Percentiles rank a stretch among this genome's conserved stretches.
These are phyloP conservation scores for Papilionanthe hybrid DNA, from an alignment of 116 monocot species.

Conservation along the genomic window DNA sequence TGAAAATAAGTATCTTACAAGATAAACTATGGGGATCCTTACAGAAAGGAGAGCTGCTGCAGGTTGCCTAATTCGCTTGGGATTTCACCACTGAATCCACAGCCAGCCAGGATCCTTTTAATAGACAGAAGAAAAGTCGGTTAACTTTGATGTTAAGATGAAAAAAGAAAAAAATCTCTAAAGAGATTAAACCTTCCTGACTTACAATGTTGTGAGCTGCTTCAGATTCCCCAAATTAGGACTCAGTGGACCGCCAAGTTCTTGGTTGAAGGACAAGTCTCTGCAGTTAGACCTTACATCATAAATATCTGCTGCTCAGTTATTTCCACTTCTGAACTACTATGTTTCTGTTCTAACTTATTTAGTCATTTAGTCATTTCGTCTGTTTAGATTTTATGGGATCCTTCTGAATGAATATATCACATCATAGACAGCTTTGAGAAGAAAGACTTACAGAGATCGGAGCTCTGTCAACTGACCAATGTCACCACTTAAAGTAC, in stretches of 20 bases:
- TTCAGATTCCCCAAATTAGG: constrained; percentile 34
- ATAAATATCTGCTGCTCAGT: not conserved
- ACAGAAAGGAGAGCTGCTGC: constrained; percentile 28
- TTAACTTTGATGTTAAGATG: not conserved
- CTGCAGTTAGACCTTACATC: constrained; percentile 22
- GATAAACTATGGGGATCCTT: constrained; percentile 11
- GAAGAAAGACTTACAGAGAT: constrained; percentile 44
- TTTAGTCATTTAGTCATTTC: too few species aligned
- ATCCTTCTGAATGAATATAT: too few species aligned
- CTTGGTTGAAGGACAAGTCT: constrained; percentile 56
- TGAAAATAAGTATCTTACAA: not conserved
- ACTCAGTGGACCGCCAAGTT: constrained; percentile 47
- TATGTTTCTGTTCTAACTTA: too few species aligned
- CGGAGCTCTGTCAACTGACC: constrained; percentile 46
- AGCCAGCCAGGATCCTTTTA: constrained; percentile 36
- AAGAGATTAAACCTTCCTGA: not conserved
- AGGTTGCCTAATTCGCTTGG: constrained; percentile 35
- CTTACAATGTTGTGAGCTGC: constrained; percentile 54
- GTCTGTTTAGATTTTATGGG: too few species aligned
- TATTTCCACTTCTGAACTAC: too few species aligned
- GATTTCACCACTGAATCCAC: constrained; percentile 34
- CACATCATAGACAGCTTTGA: not conserved
- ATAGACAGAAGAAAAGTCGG: not conserved
- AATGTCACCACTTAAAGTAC: constrained; percentile 50
- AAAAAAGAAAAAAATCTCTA: not conserved